Percentiles rank a stretch among this genome's conserved stretches.
Conservation (phyloP, 2,329 filamentous ascomycete species). For the Colletotrichum kahawae region DNA sequence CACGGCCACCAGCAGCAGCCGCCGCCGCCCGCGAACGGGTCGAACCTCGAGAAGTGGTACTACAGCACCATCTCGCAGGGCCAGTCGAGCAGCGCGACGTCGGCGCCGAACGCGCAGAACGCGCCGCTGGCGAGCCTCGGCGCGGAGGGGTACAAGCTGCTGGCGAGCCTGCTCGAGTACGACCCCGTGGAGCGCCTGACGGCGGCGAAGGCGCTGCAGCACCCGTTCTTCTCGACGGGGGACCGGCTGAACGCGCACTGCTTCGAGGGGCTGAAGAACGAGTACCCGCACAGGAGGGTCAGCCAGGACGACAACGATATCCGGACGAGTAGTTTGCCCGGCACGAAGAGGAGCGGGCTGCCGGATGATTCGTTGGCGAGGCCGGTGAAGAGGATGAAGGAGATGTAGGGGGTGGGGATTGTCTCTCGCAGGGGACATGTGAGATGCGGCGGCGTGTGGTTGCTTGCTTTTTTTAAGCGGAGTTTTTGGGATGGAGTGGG, state of each 20-base stretch:
- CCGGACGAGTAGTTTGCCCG: conserved; percentile 84
- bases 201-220: conserved; percentile 85
- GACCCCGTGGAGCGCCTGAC: conserved; percentile 89
- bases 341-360: conserved; percentile 86
- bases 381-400: conserved; percentile 67
- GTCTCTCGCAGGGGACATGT: background rate
- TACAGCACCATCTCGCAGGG: conserved; percentile 70
- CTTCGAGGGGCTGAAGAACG: conserved; percentile 86
- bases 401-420: conserved; percentile 29
- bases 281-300: conserved; percentile 89
- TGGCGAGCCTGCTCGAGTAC: conserved; percentile 86
- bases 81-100: conserved; percentile 52
- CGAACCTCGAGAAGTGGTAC: conserved; percentile 80
- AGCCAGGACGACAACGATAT: conserved; percentile 97
- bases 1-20: conserved; percentile 30
- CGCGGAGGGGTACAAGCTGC: conserved; percentile 79
- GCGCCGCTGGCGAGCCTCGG: conserved; percentile 66
- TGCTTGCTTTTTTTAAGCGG: background rate
- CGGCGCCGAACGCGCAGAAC: conserved; percentile 36
- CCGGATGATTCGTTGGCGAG: conserved; percentile 78
- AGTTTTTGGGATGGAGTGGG: background rate
- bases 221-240: conserved; percentile 83
- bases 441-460: background rate
- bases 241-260: conserved; percentile 80
- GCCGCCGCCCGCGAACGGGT: conserved; percentile 33